phyloP scores from a whole-genome alignment of 805 yeast species.

The Candida boidinii region DNA sequence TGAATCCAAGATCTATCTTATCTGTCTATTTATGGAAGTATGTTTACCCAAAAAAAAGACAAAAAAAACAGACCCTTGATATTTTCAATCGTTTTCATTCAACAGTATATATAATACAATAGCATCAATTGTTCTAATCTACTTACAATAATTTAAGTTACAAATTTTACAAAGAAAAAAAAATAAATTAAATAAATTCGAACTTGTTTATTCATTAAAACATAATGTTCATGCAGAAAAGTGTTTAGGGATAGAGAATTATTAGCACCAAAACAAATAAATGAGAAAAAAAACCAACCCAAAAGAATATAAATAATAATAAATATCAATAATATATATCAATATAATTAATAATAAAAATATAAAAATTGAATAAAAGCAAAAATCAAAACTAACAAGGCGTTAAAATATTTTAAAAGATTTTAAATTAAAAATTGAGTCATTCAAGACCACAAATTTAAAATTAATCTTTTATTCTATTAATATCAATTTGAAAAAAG shows the following conservation, averaged over 20 bases:
- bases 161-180: no score
- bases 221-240: conserved; percentile 26
- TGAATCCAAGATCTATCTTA: no score
- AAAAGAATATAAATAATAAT: neutral
- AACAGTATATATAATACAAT: no score
- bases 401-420: conserved; percentile 4
- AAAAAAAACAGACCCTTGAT: no score
- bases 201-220: conserved; percentile 33
- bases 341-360: conserved; percentile 1
- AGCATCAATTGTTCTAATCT: no score
- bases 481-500: no score
- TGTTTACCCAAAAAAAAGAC: no score
- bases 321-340: neutral
- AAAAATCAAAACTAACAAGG: neutral
- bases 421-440: conserved; percentile 9
- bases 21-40: no score
- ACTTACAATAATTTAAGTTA: no score
- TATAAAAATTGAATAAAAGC: neutral
- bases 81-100: no score
- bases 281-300: neutral
- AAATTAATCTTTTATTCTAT: no score
- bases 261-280: conserved; percentile 1
- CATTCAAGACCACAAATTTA: neutral
- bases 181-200: conserved; percentile 10
- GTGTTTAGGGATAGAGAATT: neutral